Conservation (phyloP, 2,329 filamentous ascomycete genomes). For the Calonectria multiphialidica region DNA sequence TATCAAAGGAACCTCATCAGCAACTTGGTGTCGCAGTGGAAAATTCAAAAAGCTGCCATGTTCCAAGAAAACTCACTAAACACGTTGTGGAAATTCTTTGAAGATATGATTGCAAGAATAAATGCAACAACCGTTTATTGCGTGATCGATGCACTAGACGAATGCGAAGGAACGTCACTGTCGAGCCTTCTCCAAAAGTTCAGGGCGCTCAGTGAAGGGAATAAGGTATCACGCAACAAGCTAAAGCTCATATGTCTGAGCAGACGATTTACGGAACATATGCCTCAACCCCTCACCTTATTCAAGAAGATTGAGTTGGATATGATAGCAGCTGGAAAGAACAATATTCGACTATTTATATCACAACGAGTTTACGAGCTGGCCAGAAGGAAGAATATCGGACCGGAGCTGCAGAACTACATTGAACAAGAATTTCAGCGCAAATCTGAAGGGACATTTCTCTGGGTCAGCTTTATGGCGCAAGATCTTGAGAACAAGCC, state of each 20-base stretch:
- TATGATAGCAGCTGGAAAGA: accelerated
- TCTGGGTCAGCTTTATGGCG: constrained; percentile 31
- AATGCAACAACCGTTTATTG: neutral
- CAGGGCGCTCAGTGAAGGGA: neutral
- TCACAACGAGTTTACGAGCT: neutral
- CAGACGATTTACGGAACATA: constrained; percentile 2
- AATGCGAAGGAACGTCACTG: constrained; percentile 1
- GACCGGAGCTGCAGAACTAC: accelerated
- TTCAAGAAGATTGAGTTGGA: neutral
- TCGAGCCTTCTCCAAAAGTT: neutral
- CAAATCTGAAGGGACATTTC: constrained; percentile 18
- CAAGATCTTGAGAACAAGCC: constrained; percentile 20
- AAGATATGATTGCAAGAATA: accelerated
- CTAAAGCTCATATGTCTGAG: neutral
- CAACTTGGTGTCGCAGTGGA: neutral
- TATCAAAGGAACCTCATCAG: accelerated
- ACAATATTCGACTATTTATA: constrained; percentile 12
- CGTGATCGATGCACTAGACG: constrained; percentile 9
- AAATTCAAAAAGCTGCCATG: accelerated
- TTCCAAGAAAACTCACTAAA: neutral
- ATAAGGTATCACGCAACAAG: neutral
- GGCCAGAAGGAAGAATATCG: neutral
- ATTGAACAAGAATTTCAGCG: constrained; percentile 7
- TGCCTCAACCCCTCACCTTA: neutral
- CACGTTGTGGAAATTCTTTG: neutral